These are phyloP conservation scores for Tulasnella sp. DNA, from an alignment of 768 basidiomycete species.

Conservation along the genomic window DNA sequence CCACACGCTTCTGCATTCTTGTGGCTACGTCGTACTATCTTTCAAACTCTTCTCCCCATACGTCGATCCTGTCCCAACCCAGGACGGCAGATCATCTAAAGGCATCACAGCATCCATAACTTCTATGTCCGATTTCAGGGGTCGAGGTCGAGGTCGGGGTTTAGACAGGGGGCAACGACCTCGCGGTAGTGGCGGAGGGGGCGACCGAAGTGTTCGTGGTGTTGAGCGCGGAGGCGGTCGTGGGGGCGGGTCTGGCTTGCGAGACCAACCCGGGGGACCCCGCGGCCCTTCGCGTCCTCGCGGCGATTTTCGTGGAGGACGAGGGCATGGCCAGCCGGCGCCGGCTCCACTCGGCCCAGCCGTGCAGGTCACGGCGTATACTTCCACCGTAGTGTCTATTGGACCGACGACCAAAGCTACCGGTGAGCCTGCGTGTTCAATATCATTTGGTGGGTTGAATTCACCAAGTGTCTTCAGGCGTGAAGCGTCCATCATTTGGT, in stretches of 20 bases:
- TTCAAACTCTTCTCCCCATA: too few relatives aligned
- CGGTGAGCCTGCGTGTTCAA: background rate
- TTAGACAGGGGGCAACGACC: too few relatives aligned
- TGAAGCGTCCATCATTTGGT: constrained; percentile 55
- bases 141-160: too few relatives aligned
- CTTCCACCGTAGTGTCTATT: background rate
- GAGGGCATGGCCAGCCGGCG: background rate
- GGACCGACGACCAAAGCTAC: background rate
- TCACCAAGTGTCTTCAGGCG: constrained; percentile 43
- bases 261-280: too few relatives aligned
- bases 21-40: too few relatives aligned
- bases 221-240: too few relatives aligned
- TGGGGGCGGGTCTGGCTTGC: too few relatives aligned
- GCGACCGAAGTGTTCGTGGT: constrained; percentile 6
- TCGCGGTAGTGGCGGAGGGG: constrained; percentile 10
- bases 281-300: background rate
- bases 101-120: too few relatives aligned
- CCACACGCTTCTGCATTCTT: too few relatives aligned
- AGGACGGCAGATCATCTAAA: too few relatives aligned
- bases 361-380: background rate
- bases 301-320: background rate
- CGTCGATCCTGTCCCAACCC: too few relatives aligned
- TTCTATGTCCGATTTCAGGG: too few relatives aligned
- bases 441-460: background rate
- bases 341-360: background rate